phyloP scores from a whole-genome alignment of 139 green algal species.

The Cymbomonas tetramitiformis region DNA sequence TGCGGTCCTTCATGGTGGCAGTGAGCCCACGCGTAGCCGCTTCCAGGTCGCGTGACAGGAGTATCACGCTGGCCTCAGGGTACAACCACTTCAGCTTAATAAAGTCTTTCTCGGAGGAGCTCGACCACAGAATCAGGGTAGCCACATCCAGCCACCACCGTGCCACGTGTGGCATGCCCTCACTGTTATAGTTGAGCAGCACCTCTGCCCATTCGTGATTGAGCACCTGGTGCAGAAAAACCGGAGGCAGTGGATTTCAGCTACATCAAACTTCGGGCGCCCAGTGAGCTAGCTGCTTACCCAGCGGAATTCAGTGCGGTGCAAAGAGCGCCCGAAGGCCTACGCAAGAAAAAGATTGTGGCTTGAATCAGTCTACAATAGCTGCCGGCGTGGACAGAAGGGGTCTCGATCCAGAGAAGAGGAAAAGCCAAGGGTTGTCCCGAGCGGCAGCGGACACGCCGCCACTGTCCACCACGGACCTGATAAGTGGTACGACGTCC shows the following conservation, averaged over 20 bases:
- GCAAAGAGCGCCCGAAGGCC: too few relatives aligned
- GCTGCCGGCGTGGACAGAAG: too few relatives aligned
- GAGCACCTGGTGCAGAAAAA: slow-evolving; percentile 8
- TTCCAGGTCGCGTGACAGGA: slow-evolving; percentile 1
- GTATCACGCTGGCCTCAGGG: not conserved
- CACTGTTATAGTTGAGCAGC: slow-evolving; percentile 10
- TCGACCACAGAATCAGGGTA: slow-evolving; percentile 10
- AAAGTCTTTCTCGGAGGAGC: not conserved
- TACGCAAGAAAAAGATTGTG: too few relatives aligned
- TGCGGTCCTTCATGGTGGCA: not conserved
- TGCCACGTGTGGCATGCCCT: slow-evolving; percentile 4
- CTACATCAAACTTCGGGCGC: too few relatives aligned
- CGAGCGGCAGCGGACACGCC: too few relatives aligned
- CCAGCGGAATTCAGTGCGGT: too few relatives aligned
- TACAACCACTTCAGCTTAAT: slow-evolving; percentile 14
- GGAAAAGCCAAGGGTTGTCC: too few relatives aligned
- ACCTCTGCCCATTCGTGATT: slow-evolving; percentile 4
- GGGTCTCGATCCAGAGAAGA: too few relatives aligned
- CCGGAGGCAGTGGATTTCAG: too few relatives aligned
- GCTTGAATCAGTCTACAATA: too few relatives aligned
- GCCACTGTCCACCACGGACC: too few relatives aligned
- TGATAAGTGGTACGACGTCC: slow-evolving; percentile 16
- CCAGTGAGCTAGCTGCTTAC: too few relatives aligned
- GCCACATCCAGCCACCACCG: slow-evolving; percentile 18
- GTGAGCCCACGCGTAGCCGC: not conserved